phyloP scores from a whole-genome alignment of 2,329 filamentous ascomycete genomes.

The Venturia aucupariae region DNA sequence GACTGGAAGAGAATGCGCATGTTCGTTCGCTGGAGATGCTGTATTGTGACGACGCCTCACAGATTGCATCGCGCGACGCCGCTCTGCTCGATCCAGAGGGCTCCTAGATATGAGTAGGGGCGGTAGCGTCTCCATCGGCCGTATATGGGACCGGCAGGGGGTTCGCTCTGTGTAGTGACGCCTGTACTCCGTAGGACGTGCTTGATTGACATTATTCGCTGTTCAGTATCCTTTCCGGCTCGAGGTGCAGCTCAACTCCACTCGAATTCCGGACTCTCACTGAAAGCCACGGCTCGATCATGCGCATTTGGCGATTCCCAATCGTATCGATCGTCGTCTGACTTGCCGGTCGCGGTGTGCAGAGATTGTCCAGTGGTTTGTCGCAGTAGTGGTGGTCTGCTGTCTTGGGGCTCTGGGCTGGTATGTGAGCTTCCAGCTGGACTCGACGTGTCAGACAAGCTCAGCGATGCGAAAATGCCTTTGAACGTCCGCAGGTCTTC shows the following conservation, averaged over 20 bases:
- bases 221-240: neutral
- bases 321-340: neutral
- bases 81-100: neutral
- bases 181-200: neutral
- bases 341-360: neutral
- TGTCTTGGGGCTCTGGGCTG: neutral
- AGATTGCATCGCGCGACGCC: constrained; percentile 3
- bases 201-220: neutral
- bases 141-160: neutral
- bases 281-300: neutral
- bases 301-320: neutral
- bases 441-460: neutral
- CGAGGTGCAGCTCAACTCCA: constrained; percentile 10
- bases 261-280: constrained; percentile 10
- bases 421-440: constrained; percentile 6
- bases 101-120: neutral
- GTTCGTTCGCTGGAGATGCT: neutral
- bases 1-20: neutral
- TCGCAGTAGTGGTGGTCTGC: neutral
- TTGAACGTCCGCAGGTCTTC: constrained; percentile 67
- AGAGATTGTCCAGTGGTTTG: neutral
- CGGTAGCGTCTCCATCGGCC: neutral
- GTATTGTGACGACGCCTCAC: neutral
- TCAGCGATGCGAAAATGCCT: constrained; percentile 45
- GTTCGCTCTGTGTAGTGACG: neutral